These are phyloP conservation scores for Penicillium sp. DNA, from an alignment of 2,329 filamentous ascomycete species.

Conservation along the genomic window DNA sequence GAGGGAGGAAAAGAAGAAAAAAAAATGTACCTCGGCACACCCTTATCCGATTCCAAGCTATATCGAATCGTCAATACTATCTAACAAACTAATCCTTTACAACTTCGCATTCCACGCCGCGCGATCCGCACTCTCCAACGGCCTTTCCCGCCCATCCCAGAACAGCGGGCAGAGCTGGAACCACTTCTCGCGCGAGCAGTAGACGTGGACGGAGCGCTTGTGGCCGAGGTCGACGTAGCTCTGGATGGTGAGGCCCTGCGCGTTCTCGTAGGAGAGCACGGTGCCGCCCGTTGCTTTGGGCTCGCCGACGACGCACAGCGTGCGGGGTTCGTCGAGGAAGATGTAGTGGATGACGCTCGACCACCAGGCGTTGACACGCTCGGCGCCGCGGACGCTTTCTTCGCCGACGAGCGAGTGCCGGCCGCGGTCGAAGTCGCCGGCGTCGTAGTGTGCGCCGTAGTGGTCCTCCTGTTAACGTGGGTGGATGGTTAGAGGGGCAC, in stretches of 20 bases:
- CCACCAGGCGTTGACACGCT: slow-evolving; percentile 64
- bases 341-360: slow-evolving; percentile 63
- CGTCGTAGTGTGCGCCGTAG: slow-evolving; percentile 62
- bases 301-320: slow-evolving; percentile 62
- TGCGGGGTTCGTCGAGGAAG: slow-evolving; percentile 64
- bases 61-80: neutral
- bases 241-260: slow-evolving; percentile 73
- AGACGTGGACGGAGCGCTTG: slow-evolving; percentile 71
- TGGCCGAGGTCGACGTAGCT: slow-evolving; percentile 75
- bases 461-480: slow-evolving; percentile 58
- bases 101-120: slow-evolving; percentile 55
- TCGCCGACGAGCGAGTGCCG: slow-evolving; percentile 66
- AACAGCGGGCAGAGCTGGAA: slow-evolving; percentile 63
- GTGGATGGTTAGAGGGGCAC: neutral
- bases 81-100: slow-evolving; percentile 24
- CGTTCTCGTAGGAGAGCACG: slow-evolving; percentile 75
- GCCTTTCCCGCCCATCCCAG: slow-evolving; percentile 53
- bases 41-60: neutral
- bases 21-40: neutral
- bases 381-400: slow-evolving; percentile 57
- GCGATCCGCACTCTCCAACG: slow-evolving; percentile 51
- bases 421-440: slow-evolving; percentile 62
- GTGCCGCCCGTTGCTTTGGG: slow-evolving; percentile 73
- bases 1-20: neutral
- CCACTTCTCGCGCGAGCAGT: slow-evolving; percentile 69